These are phyloP conservation scores for Jackrogersella minutella DNA, from an alignment of 495 filamentous ascomycete species.

Conservation along the genomic window DNA sequence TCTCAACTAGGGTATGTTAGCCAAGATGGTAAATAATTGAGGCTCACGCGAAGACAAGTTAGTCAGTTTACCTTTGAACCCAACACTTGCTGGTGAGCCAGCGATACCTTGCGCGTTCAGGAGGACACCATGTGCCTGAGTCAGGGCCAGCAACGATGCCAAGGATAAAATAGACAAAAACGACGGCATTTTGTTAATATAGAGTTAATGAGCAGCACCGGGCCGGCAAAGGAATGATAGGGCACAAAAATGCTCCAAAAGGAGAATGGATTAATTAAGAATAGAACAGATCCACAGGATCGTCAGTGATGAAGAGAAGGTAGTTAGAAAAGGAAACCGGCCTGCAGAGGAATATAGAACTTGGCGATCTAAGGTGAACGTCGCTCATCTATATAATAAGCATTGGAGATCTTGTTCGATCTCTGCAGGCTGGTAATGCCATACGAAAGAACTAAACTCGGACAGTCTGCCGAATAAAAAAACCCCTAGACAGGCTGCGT, in stretches of 20 bases:
- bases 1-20: slow-evolving; percentile 42
- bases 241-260: slow-evolving; percentile 44
- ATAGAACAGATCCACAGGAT: slow-evolving; percentile 48
- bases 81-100: slow-evolving; percentile 52
- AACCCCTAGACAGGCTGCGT: slow-evolving; percentile 26
- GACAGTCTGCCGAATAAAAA: slow-evolving; percentile 19
- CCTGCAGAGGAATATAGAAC: slow-evolving; percentile 37
- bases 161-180: slow-evolving; percentile 44
- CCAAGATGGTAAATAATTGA: background rate
- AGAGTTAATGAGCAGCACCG: slow-evolving; percentile 34
- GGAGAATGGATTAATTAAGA: slow-evolving; percentile 46
- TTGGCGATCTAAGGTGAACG: slow-evolving; percentile 26
- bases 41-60: background rate
- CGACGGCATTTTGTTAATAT: slow-evolving; percentile 46
- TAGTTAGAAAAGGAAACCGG: slow-evolving; percentile 45
- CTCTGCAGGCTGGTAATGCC: slow-evolving; percentile 8
- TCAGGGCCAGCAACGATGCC: slow-evolving; percentile 48
- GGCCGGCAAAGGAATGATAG: slow-evolving; percentile 39
- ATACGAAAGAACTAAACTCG: slow-evolving; percentile 2
- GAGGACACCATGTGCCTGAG: slow-evolving; percentile 54
- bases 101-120: slow-evolving; percentile 50
- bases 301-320: slow-evolving; percentile 44
- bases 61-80: slow-evolving; percentile 50
- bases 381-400: slow-evolving; percentile 33
- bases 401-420: slow-evolving; percentile 17